These are phyloP conservation scores for Metschnikowia hibisci DNA, from an alignment of 805 yeast species.

Conservation along the genomic window DNA sequence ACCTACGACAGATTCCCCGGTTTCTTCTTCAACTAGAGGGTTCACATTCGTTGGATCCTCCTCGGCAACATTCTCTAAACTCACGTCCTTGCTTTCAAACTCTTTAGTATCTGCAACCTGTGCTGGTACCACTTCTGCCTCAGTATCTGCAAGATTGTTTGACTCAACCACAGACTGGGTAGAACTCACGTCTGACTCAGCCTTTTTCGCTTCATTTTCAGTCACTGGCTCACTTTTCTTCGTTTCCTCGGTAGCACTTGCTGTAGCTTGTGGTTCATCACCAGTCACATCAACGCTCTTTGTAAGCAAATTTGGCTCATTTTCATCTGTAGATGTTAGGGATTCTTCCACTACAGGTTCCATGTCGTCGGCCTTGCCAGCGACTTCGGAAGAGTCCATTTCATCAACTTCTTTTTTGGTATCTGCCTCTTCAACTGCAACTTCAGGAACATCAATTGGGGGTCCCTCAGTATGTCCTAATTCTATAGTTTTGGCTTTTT, in stretches of 20 bases:
- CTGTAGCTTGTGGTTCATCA: too few species aligned
- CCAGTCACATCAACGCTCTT: too few species aligned
- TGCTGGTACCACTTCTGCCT: slow-evolving; percentile 8
- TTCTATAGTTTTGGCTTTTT: not conserved
- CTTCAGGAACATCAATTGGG: not conserved
- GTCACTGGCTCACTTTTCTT: slow-evolving; percentile 4
- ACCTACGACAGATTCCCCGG: not conserved
- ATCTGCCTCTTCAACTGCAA: not conserved
- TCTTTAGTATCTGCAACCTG: not conserved
- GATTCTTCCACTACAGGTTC: too few species aligned
- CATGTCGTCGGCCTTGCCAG: not conserved
- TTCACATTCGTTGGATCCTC: not conserved
- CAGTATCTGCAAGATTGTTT: slow-evolving; percentile 1
- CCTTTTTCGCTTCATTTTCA: slow-evolving; percentile 4
- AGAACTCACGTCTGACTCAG: not conserved
- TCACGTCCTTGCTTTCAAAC: not conserved
- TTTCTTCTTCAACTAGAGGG: not conserved
- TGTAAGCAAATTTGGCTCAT: too few species aligned
- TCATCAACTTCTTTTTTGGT: slow-evolving; percentile 2
- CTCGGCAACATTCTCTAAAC: slow-evolving; percentile 3
- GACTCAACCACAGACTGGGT: slow-evolving; percentile 1
- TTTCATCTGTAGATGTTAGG: too few species aligned
- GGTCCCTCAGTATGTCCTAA: not conserved
- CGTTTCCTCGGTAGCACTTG: not conserved
- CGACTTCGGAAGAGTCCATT: not conserved